These are phyloP conservation scores for Rosa multiflora DNA, from an alignment of 306 rosid species.

Conservation along the genomic window DNA sequence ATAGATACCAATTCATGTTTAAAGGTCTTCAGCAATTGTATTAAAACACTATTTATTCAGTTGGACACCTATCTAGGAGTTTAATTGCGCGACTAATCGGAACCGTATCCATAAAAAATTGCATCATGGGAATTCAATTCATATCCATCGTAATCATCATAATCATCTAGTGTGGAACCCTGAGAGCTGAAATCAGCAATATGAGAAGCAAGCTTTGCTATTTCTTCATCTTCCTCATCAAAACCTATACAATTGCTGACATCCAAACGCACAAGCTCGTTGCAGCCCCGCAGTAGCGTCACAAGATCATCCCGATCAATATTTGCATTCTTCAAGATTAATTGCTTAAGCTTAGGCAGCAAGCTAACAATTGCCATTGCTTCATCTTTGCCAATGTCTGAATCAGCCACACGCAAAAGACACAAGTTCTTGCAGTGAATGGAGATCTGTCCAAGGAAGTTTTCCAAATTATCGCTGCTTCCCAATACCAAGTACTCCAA, in stretches of 20 bases:
- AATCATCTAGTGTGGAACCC: not conserved
- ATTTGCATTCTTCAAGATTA: not conserved
- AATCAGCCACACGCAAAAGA: not conserved
- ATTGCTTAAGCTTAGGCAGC: constrained; percentile 3
- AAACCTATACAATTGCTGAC: not conserved
- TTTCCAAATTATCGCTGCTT: not conserved
- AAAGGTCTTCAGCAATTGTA: too few relatives aligned
- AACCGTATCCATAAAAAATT: not conserved
- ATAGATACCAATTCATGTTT: too few relatives aligned
- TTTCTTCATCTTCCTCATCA: not conserved
- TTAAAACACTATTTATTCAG: not conserved
- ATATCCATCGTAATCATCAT: not conserved
- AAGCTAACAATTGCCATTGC: not conserved
- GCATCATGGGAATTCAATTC: not conserved
- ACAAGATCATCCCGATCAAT: not conserved
- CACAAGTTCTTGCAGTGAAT: not conserved
- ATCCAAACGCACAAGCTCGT: not conserved
- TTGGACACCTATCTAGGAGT: too few relatives aligned
- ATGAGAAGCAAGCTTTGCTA: constrained; percentile 3
- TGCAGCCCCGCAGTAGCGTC: not conserved
- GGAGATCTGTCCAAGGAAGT: not conserved
- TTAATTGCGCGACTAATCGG: too few relatives aligned
- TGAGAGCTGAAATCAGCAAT: not conserved
- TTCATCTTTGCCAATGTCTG: not conserved
- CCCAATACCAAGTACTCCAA: not conserved